Evolutionary conservation across 371 early-diverging fungal genomes (phyloP).

Genomic region (Chytridiales sp.): DNA sequence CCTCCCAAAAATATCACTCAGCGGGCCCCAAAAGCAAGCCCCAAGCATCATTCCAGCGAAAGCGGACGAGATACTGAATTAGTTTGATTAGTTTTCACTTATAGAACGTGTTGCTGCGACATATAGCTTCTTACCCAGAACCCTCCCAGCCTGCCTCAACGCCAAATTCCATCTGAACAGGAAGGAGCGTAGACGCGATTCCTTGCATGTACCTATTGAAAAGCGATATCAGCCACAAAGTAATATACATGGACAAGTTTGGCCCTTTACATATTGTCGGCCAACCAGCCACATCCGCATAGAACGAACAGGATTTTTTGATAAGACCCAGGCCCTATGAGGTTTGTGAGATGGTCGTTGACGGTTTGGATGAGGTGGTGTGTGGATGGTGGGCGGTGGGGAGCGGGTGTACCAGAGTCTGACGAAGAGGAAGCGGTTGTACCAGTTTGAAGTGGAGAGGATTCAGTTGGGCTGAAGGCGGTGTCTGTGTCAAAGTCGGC

Average conservation of each 20-base stretch:
- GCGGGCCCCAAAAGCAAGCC: constrained; percentile 77
- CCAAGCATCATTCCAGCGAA: constrained; percentile 83
- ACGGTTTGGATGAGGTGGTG: background rate
- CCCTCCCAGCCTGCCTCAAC: constrained; percentile 16
- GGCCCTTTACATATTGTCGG: constrained; percentile 77
- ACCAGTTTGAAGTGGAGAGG: background rate
- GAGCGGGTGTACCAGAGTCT: background rate
- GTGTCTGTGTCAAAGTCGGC: too few relatives aligned
- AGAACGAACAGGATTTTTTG: constrained; percentile 66
- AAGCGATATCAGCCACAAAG: constrained; percentile 2
- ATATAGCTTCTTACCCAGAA: constrained; percentile 35
- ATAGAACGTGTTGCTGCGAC: constrained; percentile 33
- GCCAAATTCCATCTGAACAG: constrained; percentile 57
- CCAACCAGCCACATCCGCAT: constrained; percentile 76
- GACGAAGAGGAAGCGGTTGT: background rate
- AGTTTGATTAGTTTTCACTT: constrained; percentile 42
- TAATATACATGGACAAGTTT: background rate
- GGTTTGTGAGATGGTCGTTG: too few relatives aligned
- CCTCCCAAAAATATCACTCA: constrained; percentile 76
- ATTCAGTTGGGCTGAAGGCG: background rate
- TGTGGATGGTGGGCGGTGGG: background rate
- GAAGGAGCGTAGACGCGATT: constrained; percentile 65
- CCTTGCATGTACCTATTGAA: constrained; percentile 50
- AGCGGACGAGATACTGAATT: constrained; percentile 63
- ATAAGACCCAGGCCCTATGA: too few relatives aligned